Conservation (phyloP, 768 basidiomycete species). For the Russula earlei region DNA sequence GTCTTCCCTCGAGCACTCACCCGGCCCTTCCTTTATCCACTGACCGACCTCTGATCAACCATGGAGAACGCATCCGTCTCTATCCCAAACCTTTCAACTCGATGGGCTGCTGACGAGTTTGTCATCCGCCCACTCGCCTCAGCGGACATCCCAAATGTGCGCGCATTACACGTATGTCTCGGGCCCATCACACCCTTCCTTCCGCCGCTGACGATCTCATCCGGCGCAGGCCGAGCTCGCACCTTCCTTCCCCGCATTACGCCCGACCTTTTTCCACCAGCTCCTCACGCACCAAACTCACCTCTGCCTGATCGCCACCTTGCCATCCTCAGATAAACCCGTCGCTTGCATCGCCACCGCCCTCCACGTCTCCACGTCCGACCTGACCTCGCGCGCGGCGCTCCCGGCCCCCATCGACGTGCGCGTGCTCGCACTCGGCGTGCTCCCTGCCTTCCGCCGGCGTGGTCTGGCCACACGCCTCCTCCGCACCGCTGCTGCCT, state of each 20-base stretch:
- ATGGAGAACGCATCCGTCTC: constrained; percentile 14
- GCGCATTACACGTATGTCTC: constrained; percentile 14
- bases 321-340: constrained; percentile 11
- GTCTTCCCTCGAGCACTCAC: background rate
- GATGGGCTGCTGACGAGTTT: constrained; percentile 8
- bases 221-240: background rate
- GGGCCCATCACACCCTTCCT: background rate
- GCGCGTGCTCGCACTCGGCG: constrained; percentile 45
- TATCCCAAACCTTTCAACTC: background rate
- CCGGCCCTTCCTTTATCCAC: background rate
- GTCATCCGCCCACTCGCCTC: constrained; percentile 15
- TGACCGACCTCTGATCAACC: background rate
- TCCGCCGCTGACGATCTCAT: background rate
- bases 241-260: constrained; percentile 4
- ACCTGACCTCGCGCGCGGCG: constrained; percentile 27
- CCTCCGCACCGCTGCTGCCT: constrained; percentile 27
- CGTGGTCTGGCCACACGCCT: constrained; percentile 37
- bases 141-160: constrained; percentile 14
- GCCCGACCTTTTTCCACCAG: constrained; percentile 16
- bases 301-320: constrained; percentile 13
- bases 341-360: constrained; percentile 14
- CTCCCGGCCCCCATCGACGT: constrained; percentile 41
- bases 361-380: constrained; percentile 24
- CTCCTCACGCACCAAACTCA: constrained; percentile 15
- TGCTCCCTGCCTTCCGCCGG: constrained; percentile 37